These are phyloP conservation scores for Polygonum aviculare DNA, from an alignment of 148 eudicot genomes.

Conservation along the genomic window DNA sequence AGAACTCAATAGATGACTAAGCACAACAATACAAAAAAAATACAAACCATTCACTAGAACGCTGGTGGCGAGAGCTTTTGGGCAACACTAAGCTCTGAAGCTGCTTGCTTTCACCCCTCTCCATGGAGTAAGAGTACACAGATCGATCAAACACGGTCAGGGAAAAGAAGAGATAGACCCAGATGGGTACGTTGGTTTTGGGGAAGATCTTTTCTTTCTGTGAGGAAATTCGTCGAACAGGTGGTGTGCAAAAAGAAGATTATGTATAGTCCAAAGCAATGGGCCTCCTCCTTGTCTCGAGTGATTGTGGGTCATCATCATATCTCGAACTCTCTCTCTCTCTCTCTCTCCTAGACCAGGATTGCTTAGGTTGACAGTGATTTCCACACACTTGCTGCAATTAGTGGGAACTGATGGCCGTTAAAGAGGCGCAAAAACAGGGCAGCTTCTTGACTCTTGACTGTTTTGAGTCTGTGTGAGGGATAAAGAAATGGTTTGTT, in stretches of 20 bases:
- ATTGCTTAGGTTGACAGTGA: conserved; percentile 6
- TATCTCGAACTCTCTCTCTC: neutral
- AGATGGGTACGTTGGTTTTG: neutral
- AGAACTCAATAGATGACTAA: neutral
- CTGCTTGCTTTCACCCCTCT: conserved; percentile 20
- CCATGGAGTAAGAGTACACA: conserved; percentile 6
- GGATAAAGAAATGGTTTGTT: conserved; percentile 5
- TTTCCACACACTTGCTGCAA: neutral
- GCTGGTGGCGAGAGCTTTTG: conserved; percentile 55
- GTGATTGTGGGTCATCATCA: conserved; percentile 11
- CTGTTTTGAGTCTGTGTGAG: neutral
- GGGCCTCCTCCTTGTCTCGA: conserved; percentile 8
- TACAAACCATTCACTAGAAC: conserved; percentile 72
- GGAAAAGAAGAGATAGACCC: neutral
- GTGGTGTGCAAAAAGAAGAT: conserved; percentile 7
- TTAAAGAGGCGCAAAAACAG: conserved; percentile 10
- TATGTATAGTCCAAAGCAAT: conserved; percentile 3
- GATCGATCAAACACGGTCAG: neutral
- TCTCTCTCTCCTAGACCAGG: neutral
- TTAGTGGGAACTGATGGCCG: conserved; percentile 5
- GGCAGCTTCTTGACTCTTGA: neutral
- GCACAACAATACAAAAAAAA: neutral
- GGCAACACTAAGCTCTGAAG: conserved; percentile 30
- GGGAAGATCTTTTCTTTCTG: neutral
- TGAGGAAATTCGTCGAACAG: conserved; percentile 8